Conservation (phyloP, 495 filamentous ascomycete species). For the Annulohypoxylon maeteangense region DNA sequence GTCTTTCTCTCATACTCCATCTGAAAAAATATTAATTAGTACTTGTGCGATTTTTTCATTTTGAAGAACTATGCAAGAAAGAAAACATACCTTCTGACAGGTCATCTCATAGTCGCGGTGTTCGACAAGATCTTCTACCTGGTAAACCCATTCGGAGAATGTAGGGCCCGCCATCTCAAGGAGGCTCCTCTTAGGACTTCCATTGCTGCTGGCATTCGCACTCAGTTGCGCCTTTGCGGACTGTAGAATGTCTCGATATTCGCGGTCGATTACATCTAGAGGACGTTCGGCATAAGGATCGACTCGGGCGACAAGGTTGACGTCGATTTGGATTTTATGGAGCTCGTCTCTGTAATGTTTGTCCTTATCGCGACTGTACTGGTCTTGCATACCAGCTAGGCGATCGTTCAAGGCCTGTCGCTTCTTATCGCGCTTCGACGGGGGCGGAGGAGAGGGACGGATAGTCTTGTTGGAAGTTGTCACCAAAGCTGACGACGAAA, state of each 20-base stretch:
- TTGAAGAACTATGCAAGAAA: constrained; percentile 3
- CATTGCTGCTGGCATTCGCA: constrained; percentile 58
- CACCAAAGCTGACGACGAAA: constrained; percentile 36
- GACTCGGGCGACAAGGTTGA: constrained; percentile 83
- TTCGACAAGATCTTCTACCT: constrained; percentile 86
- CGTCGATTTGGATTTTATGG: constrained; percentile 87
- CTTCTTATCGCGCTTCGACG: constrained; percentile 90
- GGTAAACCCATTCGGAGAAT: constrained; percentile 82
- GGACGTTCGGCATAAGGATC: constrained; percentile 79
- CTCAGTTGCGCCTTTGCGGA: constrained; percentile 57
- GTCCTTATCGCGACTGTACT: constrained; percentile 83
- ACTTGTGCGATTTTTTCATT: not conserved
- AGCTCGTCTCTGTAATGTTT: constrained; percentile 88
- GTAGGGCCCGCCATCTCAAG: constrained; percentile 78
- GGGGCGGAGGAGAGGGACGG: constrained; percentile 54
- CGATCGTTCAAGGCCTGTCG: constrained; percentile 81
- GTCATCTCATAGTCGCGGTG: constrained; percentile 82
- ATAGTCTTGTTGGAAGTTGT: constrained; percentile 31
- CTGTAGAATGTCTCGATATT: constrained; percentile 72
- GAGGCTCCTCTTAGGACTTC: constrained; percentile 53
- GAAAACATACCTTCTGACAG: constrained; percentile 72
- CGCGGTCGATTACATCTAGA: constrained; percentile 73
- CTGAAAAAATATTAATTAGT: constrained; percentile 49
- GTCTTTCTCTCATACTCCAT: constrained; percentile 65
- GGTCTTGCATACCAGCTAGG: constrained; percentile 74